A percentile compares a stretch with the other conserved stretches of the same genome.
phyloP scores from a whole-genome alignment of 495 filamentous ascomycete species.

The Penicillium bovifimosum region DNA sequence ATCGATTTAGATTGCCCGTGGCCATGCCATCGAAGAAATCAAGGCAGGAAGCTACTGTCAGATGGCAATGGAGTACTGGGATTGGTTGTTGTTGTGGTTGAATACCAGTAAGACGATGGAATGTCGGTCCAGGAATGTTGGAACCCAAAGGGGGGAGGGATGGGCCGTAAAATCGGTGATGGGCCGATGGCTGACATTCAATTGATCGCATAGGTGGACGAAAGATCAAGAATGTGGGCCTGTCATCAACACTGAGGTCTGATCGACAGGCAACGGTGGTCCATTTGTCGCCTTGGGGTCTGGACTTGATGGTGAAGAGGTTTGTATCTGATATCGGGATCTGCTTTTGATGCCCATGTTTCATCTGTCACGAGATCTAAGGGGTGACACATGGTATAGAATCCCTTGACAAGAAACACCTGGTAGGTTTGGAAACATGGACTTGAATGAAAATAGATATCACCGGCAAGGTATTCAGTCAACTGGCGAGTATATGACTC shows the following conservation, averaged over 20 bases:
- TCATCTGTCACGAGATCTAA: too few species aligned
- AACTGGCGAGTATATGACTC: too few species aligned
- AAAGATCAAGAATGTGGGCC: constrained; percentile 5
- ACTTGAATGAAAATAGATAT: too few species aligned
- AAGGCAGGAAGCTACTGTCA: background rate
- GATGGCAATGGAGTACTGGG: background rate
- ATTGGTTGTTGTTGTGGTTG: background rate
- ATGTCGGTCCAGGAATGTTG: constrained; percentile 21
- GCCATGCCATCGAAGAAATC: background rate
- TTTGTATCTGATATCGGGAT: too few species aligned
- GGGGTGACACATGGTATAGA: too few species aligned
- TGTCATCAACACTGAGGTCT: too few species aligned
- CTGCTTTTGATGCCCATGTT: too few species aligned
- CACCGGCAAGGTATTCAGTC: too few species aligned
- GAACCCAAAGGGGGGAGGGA: background rate
- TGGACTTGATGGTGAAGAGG: too few species aligned
- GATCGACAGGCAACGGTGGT: too few species aligned
- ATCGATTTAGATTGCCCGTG: background rate
- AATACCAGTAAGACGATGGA: constrained; percentile 8
- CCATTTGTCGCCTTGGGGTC: too few species aligned
- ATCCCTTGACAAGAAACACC: background rate
- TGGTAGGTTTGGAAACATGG: background rate
- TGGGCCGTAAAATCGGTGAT: background rate
- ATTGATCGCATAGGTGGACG: background rate
- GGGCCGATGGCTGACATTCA: background rate